phyloP scores from a whole-genome alignment of 2,329 filamentous ascomycete genomes.

The Colletotrichum sp. region DNA sequence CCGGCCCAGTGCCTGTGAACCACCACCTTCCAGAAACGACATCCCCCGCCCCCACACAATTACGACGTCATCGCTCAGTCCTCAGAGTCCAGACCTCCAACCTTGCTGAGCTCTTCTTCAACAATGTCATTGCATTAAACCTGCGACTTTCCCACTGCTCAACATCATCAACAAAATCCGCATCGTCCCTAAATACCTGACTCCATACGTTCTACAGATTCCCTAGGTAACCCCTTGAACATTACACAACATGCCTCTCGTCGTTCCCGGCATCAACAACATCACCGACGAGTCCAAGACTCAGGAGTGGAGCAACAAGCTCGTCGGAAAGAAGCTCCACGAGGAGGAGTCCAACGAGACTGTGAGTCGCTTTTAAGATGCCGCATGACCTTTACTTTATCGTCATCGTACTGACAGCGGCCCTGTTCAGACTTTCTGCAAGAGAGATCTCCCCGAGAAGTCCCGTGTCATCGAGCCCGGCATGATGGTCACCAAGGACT shows the following conservation, averaged over 20 bases:
- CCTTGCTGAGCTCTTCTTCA: neutral
- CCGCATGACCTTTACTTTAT: neutral
- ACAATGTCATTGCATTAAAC: neutral
- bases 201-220: neutral
- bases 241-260: slow-evolving; percentile 63
- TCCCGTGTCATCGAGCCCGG: slow-evolving; percentile 63
- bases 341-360: slow-evolving; percentile 56
- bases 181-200: neutral
- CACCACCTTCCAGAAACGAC: neutral
- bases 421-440: slow-evolving; percentile 59
- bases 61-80: slow-evolving; percentile 14
- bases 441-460: slow-evolving; percentile 61
- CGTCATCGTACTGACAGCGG: neutral
- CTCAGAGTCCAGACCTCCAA: neutral
- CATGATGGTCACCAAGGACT: slow-evolving; percentile 63
- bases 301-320: slow-evolving; percentile 65
- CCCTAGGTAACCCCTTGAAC: neutral
- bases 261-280: slow-evolving; percentile 63
- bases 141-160: neutral
- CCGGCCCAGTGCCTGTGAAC: neutral
- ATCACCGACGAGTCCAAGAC: slow-evolving; percentile 50
- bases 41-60: slow-evolving; percentile 12
- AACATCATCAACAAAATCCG: neutral
- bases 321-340: slow-evolving; percentile 67
- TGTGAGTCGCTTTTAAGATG: slow-evolving; percentile 42